Percentiles rank a stretch among this genome's conserved stretches.
Conservation (phyloP, 2,329 filamentous ascomycete species). For the Ascochyta lentis region DNA sequence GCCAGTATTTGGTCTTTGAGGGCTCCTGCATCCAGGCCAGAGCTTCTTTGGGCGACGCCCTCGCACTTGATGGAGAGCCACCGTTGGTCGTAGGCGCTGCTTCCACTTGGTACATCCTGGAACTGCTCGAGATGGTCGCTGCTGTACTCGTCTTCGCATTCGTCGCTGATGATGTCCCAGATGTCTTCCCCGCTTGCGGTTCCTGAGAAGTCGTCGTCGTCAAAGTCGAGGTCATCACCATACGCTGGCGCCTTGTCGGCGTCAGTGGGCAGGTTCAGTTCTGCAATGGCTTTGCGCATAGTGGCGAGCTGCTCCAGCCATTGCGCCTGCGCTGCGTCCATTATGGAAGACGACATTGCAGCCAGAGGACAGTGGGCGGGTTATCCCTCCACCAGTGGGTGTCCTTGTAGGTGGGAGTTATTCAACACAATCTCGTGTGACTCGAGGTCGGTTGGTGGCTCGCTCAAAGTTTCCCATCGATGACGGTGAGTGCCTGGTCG, state of each 20-base stretch:
- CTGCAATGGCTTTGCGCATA: slow-evolving; percentile 85
- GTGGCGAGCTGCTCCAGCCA: slow-evolving; percentile 86
- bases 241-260: slow-evolving; percentile 59
- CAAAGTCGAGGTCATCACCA: slow-evolving; percentile 65
- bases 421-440: not conserved
- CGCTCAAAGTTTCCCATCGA: slow-evolving; percentile 22
- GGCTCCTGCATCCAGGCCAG: slow-evolving; percentile 71
- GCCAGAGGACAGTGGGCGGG: no score
- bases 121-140: slow-evolving; percentile 69
- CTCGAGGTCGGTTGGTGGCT: slow-evolving; percentile 2
- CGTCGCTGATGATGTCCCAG: slow-evolving; percentile 88
- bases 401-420: not conserved
- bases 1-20: slow-evolving; percentile 79
- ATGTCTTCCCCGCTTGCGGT: slow-evolving; percentile 78
- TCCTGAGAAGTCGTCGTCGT: slow-evolving; percentile 69
- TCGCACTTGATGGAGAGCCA: slow-evolving; percentile 79
- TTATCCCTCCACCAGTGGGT: not conserved
- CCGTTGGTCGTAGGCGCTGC: slow-evolving; percentile 59
- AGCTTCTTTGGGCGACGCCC: slow-evolving; percentile 68
- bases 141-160: slow-evolving; percentile 68
- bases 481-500: slow-evolving; percentile 26
- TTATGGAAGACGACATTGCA: slow-evolving; percentile 47
- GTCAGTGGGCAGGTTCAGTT: slow-evolving; percentile 64
- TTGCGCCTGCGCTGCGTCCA: slow-evolving; percentile 62
- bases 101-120: slow-evolving; percentile 39